A percentile compares a stretch with the other conserved stretches of the same genome.
Conservation (phyloP, 345 rosid genomes). For the Cochlearia excelsa region DNA sequence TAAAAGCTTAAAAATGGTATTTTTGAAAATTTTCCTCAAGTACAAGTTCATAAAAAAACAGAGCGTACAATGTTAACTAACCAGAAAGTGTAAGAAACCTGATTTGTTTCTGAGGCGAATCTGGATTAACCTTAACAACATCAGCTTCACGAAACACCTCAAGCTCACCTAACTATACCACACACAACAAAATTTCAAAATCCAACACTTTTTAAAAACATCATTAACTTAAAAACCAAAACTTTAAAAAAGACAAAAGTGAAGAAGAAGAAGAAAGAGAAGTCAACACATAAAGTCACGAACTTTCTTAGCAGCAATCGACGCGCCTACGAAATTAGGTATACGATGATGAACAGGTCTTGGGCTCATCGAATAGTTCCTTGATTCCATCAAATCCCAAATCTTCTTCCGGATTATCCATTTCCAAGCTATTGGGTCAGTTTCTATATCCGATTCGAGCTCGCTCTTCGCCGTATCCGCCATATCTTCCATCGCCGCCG, state of each 20-base stretch:
- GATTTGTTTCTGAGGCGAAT: constrained; percentile 94
- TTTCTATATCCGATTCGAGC: constrained; percentile 34
- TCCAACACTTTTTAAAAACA: too few species aligned
- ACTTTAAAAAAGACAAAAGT: too few species aligned
- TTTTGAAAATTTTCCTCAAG: too few species aligned
- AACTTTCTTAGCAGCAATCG: constrained; percentile 68
- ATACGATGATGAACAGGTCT: constrained; percentile 90
- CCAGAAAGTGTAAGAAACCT: constrained; percentile 82
- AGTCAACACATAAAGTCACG: neutral
- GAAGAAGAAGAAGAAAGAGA: neutral
- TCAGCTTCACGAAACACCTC: constrained; percentile 52
- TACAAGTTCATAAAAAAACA: neutral
- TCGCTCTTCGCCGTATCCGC: constrained; percentile 54
- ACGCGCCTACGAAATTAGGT: constrained; percentile 85
- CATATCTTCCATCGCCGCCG: constrained; percentile 62
- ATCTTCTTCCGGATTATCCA: constrained; percentile 74
- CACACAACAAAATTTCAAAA: too few species aligned
- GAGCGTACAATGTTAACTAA: constrained; percentile 35
- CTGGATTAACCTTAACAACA: constrained; percentile 90
- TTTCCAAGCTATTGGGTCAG: constrained; percentile 82
- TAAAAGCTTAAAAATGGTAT: too few species aligned
- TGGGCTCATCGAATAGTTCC: constrained; percentile 65
- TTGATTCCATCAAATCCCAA: constrained; percentile 89
- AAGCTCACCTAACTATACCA: constrained; percentile 54
- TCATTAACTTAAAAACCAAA: too few species aligned